A percentile compares a stretch with the other conserved stretches of the same genome.
phyloP scores from a whole-genome alignment of 345 rosid genomes.

The Aquilaria yunnanensis region DNA sequence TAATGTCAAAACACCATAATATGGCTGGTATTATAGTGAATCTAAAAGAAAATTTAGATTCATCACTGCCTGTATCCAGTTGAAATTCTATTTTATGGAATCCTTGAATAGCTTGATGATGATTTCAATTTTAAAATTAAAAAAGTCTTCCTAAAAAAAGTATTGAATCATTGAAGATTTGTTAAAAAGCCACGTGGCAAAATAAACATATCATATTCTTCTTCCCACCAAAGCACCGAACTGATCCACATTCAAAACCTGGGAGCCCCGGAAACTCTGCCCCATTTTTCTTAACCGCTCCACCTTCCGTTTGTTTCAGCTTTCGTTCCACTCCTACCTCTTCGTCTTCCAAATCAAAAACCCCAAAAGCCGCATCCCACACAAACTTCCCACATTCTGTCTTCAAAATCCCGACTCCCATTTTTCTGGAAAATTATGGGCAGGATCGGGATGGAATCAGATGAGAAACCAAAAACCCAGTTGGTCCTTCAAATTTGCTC shows the following conservation, averaged over 20 bases:
- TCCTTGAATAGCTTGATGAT: no score
- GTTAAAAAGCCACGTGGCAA: slow-evolving; percentile 8
- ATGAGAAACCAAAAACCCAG: slow-evolving; percentile 32
- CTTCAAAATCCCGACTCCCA: background rate
- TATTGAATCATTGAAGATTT: no score
- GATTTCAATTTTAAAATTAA: no score
- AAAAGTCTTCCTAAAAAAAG: no score
- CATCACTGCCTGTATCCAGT: no score
- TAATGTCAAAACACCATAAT: no score
- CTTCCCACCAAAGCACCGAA: slow-evolving; percentile 35
- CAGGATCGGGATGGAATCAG: slow-evolving; percentile 41
- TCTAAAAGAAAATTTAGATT: no score
- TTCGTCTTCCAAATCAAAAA: background rate
- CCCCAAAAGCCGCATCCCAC: background rate
- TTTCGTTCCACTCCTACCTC: background rate
- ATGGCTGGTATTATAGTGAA: no score
- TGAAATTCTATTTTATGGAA: no score
- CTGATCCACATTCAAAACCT: slow-evolving; percentile 59
- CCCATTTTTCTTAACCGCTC: slow-evolving; percentile 56
- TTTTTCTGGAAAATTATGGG: slow-evolving; percentile 22
- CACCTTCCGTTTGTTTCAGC: slow-evolving; percentile 12
- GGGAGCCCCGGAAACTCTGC: slow-evolving; percentile 42
- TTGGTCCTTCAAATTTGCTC: slow-evolving; percentile 63
- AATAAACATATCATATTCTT: background rate
- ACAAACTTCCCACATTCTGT: background rate